These are phyloP conservation scores for Suhomyces coccinellae DNA, from an alignment of 1,139 yeast species.

Conservation along the genomic window DNA sequence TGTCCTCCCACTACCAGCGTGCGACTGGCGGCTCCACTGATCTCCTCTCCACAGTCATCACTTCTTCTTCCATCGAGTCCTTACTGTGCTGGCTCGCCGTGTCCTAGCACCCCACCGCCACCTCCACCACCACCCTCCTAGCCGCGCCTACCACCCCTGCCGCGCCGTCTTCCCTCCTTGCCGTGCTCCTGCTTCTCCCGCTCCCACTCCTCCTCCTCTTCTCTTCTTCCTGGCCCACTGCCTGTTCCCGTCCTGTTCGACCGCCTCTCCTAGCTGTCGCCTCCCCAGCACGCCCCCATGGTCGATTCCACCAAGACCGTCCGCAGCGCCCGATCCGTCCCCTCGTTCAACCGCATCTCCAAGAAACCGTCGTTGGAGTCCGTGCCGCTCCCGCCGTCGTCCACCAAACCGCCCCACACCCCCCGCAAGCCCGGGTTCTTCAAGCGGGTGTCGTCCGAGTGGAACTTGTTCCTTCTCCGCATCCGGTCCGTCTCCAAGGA, in stretches of 20 bases:
- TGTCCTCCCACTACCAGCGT: no score
- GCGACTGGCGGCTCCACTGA: no score
- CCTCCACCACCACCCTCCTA: no score
- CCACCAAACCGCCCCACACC: conserved; percentile 3
- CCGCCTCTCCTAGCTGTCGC: neutral
- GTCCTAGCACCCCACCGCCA: no score
- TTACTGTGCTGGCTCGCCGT: neutral
- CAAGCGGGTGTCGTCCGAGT: conserved; percentile 36
- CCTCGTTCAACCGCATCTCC: conserved; percentile 8
- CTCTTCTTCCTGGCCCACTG: no score
- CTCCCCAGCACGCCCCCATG: conserved; percentile 3
- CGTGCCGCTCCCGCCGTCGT: neutral
- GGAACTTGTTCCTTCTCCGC: conserved; percentile 33
- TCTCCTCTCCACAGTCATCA: no score
- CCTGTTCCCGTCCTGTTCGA: neutral
- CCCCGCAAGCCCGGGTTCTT: conserved; percentile 27
- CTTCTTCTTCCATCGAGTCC: neutral
- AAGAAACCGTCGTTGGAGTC: conserved; percentile 6
- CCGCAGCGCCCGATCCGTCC: conserved; percentile 11
- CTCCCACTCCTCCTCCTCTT: no score
- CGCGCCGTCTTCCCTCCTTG: no score
- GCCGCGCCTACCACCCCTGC: no score
- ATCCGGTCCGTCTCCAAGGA: conserved; percentile 45
- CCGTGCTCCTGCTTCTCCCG: no score
- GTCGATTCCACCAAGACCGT: conserved; percentile 7